Percentiles rank a stretch among this genome's conserved stretches.
Conservation (phyloP, 352 stramenopile genomes). For the Aphanomyces cochlioides region DNA sequence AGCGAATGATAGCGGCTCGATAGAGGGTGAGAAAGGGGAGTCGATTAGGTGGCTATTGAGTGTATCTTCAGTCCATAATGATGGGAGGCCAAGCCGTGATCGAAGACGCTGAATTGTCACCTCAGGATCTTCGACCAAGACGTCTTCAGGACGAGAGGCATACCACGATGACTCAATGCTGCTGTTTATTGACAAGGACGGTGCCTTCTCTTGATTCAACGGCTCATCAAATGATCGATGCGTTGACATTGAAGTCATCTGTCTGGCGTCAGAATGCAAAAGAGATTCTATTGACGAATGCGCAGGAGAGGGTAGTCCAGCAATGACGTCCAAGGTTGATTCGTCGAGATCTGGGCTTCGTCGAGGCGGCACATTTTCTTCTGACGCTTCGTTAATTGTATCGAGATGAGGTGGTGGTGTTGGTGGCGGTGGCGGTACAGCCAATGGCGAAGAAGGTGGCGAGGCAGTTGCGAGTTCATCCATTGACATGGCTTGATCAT, state of each 20-base stretch:
- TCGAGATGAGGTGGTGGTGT: not conserved
- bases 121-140: slow-evolving; percentile 23
- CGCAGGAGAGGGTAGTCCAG: no score
- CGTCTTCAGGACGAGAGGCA: slow-evolving; percentile 12
- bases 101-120: slow-evolving; percentile 26
- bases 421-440: slow-evolving; percentile 1
- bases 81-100: slow-evolving; percentile 3
- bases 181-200: not conserved
- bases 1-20: no score
- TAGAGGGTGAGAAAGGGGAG: no score
- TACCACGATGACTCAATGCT: slow-evolving; percentile 23
- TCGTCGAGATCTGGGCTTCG: not conserved
- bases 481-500: slow-evolving; percentile 16
- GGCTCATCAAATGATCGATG: not conserved
- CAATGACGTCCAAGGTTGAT: not conserved
- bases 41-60: no score
- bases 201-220: not conserved
- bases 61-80: no score
- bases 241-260: not conserved
- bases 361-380: not conserved
- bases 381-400: not conserved
- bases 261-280: no score
- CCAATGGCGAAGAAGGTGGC: not conserved
- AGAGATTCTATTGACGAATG: no score
- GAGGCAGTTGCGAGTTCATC: slow-evolving; percentile 12